Evolutionary conservation across 768 basidiomycete species (phyloP), one percentile per base, ranked within the genome.

Genomic region (Mycena filopes): DNA sequence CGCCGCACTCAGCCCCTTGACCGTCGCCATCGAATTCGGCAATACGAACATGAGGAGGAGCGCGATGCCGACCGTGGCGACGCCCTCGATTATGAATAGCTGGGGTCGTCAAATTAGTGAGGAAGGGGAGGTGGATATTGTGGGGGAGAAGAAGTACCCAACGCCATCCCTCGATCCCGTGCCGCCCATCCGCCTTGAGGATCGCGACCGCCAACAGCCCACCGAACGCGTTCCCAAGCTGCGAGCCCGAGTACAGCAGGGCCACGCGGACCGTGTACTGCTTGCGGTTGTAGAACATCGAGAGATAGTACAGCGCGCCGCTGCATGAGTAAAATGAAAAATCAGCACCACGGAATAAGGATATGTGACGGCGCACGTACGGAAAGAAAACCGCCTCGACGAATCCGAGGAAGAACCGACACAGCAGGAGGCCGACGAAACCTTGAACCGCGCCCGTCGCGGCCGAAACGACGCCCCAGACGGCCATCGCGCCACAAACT

Each of bases 171-270:
- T 82, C 76, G 47, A 83, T 76, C 3, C 86, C 86, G 9, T 83
- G 79, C 43, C 72, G 75, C 40, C 82, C 83, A 42, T 87, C 77
- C 82, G 87, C 77, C 18, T 71, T 73, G 42, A 87, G 74, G 55
- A 85, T 83, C 12, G 80, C 84, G 1, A 82, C 81, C 16, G 83
- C 83, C 45, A 86, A 74, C 38, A 86, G 74, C 3, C 83, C 60
- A 15, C 69, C 86, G 65, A 87, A 87, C 13, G 86, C 87, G 75
- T 87, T 87, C 18, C 80, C 81, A 60, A 85, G 81, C 33, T 86
- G 74, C 57, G 82, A 84, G 38, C 85, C 84, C 66, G 82, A 85
- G 68, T 81, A 84, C 31, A 86, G 71, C 55, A 83, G 77, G 40
- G 83, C 81, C 13, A 78, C 79, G 20, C 82, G 69, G 11, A 67